Evolutionary conservation across 2,329 filamentous ascomycete genomes (phyloP), one percentile per base, ranked within the genome.

Genomic region (Dactylella cylindrospora): DNA sequence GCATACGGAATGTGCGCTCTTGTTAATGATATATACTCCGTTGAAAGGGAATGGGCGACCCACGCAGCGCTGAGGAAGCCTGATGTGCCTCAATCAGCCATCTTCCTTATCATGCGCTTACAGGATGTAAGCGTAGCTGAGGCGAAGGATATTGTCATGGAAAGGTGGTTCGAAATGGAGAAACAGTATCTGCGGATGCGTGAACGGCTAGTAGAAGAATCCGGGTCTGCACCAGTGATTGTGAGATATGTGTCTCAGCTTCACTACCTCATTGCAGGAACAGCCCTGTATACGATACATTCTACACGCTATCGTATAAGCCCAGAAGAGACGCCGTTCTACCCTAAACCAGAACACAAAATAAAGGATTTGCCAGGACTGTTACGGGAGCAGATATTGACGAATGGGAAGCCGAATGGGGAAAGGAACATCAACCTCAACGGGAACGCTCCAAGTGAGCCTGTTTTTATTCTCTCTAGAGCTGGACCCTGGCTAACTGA

Each of bases 21-120:
- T 10, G 19, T n/a, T 15, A 55, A 49, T 12, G 51, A 55, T n/a
- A 26, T 43, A 6, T 41, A 47, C 17, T 47, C 41, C 15, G 23
- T 36, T 1, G 51, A 49, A 29, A 40, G n/a, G 5, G 43, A 55
- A 25, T 55, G 51, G 51, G 3, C 13, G 9, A 23, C 23, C 3
- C 51, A 55, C 32, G 25, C 17, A 1, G 19, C 19, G 5, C 8
- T 40, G 9, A 25, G 9, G 15, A 40, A 31, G 22, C 9, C 25
- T 7, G 41, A 29, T 13, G 4, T 47, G 12, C 51, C 51, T 2
- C 5, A 10, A 13, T 23, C 10, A 9, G 29, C 10, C 2, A 36
- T 23, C 12, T 55, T 33, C 17, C 13, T 55, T n/a, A 22, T 41
- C 12, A 47, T 55, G 41, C 41, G 51, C 6, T 35, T 10, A 5